Base-by-base conservation (phyloP, 331 rosid species). In the Acacia pycnantha region DNA sequence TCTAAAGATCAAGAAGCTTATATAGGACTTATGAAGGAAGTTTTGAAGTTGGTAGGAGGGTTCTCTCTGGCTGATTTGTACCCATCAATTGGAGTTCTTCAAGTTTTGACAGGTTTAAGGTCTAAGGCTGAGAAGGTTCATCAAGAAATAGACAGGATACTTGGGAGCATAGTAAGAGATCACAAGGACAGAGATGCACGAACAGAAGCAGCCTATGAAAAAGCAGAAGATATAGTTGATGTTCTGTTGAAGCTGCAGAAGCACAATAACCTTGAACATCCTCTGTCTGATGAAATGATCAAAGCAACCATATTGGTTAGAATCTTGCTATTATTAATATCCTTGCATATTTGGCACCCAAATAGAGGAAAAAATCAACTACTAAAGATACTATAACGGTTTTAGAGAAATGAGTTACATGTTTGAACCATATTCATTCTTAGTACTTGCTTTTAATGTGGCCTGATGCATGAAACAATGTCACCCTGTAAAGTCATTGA, bases 231-330 rank as follows among this genome's bases (percentile, higher is more conserved):
- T 48, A 70, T 84, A 3, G 87, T 88, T 71, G 86, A 84, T 78
- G 89, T 79, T 71, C 83, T 90, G 9, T 19, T 90, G n/a, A 88
- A 43, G 79, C 86, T 88, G 79, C 86, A 90, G 43, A 75, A 78
- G 9, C 78, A 81, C 11, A 66, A 61, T 58, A 90, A 77, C 74
- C 88, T 80, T 82, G 90, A 89, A 8, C 84, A 84, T 76, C 85
- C 90, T 56, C 43, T 90, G 3, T 77, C 90, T 65, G 82, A 82
- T 37, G 78, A 70, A 31, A 79, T 48, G 47, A 78, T 90, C 79
- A 88, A 90, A 78, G 91, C 94, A 66, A 75, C 83, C 40, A 82
- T 90, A 37, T n/a, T 88, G 85, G 94, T 90, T 73, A 85, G 88
- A 80, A 24, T 68, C 35, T 14, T 70, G 58, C 37, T 24, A 44